Evolutionary conservation across 2,329 filamentous ascomycete genomes (phyloP), one percentile per base, ranked within the genome.

Genomic region (Juglanconis sp.): DNA sequence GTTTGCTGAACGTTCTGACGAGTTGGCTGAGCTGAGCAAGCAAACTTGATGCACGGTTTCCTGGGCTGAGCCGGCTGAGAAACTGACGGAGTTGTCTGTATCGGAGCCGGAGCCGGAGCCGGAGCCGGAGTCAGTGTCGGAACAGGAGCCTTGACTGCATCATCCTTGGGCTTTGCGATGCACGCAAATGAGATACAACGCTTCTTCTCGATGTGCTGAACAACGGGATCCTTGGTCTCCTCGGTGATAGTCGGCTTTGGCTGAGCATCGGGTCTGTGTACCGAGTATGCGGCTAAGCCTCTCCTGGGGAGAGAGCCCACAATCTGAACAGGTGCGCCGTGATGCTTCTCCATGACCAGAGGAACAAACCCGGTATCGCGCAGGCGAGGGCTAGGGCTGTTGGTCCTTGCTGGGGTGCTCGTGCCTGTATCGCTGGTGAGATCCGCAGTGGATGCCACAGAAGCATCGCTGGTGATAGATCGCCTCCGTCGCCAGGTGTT

Each of bases 181-280:
- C 94, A 98, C 38, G 92, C 92, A 73, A 98, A 98, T 62, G 90
- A 94, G 67, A 98, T 97, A 74, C 91, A 94, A 62, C 93, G 86
- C 77, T 93, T 96, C 69, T 91, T 89, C 53, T 87, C 88, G 55
- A 87, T 75, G 10, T 81, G 83, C 69, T 88, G 87, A 1, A 89
- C 78, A 38, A 80, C 77, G 13, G 83, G 78, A 68, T 89, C 85
- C 59, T 79, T 81, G 42, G 71, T 57, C 35, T 63, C 64, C 49
- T 65, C 32, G 63, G 62, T 5, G 9, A 62, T 65, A 30, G 62
- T 47, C 51, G 65, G 61, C 53, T 67, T 67, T 57, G 71, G 65
- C 31, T 67, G 62, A 58, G 65, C 69, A 8, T 52, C 48, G 36
- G 15, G 30, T 31, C n/a, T 32, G 36, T 34, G 52, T 31, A 40